Base-by-base conservation (phyloP, 805 yeast genomes). In the Cyberlindnera xylosilytica region DNA sequence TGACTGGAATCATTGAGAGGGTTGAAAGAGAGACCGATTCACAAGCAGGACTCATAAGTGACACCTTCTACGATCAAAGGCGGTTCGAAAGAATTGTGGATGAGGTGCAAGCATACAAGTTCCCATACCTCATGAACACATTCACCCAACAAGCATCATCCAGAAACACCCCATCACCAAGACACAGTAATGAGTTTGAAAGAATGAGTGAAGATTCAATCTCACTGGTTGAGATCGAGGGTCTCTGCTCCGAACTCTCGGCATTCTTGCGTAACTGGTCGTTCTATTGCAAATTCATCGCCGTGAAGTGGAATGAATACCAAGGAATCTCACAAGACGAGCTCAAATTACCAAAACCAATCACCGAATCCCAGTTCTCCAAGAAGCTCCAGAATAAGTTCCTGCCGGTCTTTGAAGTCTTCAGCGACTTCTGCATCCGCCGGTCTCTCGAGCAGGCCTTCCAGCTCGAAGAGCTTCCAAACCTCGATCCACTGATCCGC, bases 21-120 rank as follows among this genome's bases (percentile, higher is more conserved):
- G 82, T 93, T 24, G 96, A 91, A 63, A 69, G 76, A 38, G 99
- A 93, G 58, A 82, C 93, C 23, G 99, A 93, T 58, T 72, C 90
- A n/a, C 99, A 93, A 58, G 83, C 91, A 20, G 95, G 95, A 1
- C 69, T 93, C 34, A 85, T 93, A 4, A 71, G 86, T 41, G 98
- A 91, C 61, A 86, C 93, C 0, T 87, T 87, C 56, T 76, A 81
- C 66, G 97, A 90, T 52, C 73, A 78, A 22, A 74, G 87, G 49
- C 70, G 81, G 20, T 56, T 89, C 4, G 80, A 73, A 22, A 71
- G 76, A 46, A 58, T 74, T 8, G 52, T 85, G 19, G 70, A 72
- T 42, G 87, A 81, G 19, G 70, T 83, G 37, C 65, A 69, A 18
- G 58, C 66, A 17, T 85, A 87, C 58, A 67, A 69, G 23, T 81